Evolutionary conservation across 2,329 filamentous ascomycete species (phyloP).

Genomic region (Stachybotrys elegans): DNA sequence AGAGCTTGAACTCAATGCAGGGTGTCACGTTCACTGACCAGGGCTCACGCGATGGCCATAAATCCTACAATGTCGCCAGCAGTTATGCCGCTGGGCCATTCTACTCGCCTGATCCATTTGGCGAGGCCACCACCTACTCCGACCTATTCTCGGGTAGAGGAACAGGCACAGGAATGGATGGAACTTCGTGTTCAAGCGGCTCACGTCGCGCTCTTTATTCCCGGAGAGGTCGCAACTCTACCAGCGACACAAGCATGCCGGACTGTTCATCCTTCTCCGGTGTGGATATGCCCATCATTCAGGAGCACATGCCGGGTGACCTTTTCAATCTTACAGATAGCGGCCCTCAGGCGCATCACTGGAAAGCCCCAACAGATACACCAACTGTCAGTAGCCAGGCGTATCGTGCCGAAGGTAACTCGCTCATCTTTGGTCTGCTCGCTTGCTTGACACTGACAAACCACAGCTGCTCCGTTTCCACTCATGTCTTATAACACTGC

Average conservation of each 20-base stretch:
- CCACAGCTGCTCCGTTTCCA: conserved; percentile 10
- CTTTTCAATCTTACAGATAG: conserved; percentile 22
- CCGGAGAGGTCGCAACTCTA: conserved; percentile 19
- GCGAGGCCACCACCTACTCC: conserved; percentile 18
- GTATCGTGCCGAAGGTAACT: not conserved
- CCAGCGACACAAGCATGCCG: conserved; percentile 37
- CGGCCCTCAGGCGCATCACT: too few species aligned
- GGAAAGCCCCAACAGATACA: conserved; percentile 38
- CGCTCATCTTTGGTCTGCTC: not conserved
- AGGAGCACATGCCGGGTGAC: conserved; percentile 11
- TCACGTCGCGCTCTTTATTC: not conserved
- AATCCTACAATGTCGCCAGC: not conserved
- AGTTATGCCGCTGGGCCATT: not conserved
- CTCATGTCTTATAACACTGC: conserved; percentile 10
- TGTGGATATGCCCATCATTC: conserved; percentile 5
- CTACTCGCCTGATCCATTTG: conserved; percentile 13
- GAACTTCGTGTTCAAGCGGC: conserved; percentile 1
- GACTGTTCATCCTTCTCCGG: conserved; percentile 31
- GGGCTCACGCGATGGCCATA: not conserved
- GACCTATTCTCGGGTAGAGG: conserved; percentile 20
- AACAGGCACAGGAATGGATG: conserved; percentile 9
- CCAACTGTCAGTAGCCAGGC: conserved; percentile 22
- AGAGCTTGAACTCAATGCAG: not conserved
- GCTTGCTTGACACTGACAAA: conserved; percentile 2
- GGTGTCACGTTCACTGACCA: conserved; percentile 1